Percentiles rank a stretch among this genome's conserved stretches.
phyloP scores from a whole-genome alignment of 495 filamentous ascomycete genomes.

The Penicillium argentinense region DNA sequence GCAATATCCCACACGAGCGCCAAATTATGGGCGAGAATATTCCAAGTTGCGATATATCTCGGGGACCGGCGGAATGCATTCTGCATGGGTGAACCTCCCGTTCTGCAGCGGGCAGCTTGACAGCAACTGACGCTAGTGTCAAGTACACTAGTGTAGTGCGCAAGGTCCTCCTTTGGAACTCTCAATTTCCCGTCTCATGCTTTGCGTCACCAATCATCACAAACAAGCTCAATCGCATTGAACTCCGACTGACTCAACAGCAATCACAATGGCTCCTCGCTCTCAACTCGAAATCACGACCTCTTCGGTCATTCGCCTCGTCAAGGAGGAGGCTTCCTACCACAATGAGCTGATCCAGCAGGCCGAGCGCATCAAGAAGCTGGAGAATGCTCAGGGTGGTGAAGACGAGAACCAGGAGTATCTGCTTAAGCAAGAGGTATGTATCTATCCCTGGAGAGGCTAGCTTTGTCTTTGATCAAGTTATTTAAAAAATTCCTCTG shows the following conservation, averaged over 20 bases:
- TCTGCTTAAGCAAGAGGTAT: slow-evolving; percentile 80
- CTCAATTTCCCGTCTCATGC: too few species aligned
- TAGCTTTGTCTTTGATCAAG: too few species aligned
- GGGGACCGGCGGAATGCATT: background rate
- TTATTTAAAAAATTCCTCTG: too few species aligned
- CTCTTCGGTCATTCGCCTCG: slow-evolving; percentile 70
- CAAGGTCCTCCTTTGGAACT: too few species aligned
- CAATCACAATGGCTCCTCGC: slow-evolving; percentile 64
- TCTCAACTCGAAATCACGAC: slow-evolving; percentile 72
- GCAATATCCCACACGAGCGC: too few species aligned
- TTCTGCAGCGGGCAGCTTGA: too few species aligned
- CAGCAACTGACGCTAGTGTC: too few species aligned
- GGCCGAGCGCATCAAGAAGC: slow-evolving; percentile 66
- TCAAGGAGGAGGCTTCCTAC: slow-evolving; percentile 91
- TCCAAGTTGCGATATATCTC: background rate
- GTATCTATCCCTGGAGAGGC: background rate
- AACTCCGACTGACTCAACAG: background rate
- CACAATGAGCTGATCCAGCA: slow-evolving; percentile 77
- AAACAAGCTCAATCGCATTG: too few species aligned
- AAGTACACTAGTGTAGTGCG: too few species aligned
- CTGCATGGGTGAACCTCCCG: background rate
- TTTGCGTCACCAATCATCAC: too few species aligned
- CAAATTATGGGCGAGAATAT: background rate
- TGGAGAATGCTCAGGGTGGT: slow-evolving; percentile 46
- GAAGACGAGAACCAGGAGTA: slow-evolving; percentile 69